Percentiles rank a stretch among this genome's conserved stretches.
Conservation (phyloP, 306 rosid genomes). For the Cucurbita ficifolia region DNA sequence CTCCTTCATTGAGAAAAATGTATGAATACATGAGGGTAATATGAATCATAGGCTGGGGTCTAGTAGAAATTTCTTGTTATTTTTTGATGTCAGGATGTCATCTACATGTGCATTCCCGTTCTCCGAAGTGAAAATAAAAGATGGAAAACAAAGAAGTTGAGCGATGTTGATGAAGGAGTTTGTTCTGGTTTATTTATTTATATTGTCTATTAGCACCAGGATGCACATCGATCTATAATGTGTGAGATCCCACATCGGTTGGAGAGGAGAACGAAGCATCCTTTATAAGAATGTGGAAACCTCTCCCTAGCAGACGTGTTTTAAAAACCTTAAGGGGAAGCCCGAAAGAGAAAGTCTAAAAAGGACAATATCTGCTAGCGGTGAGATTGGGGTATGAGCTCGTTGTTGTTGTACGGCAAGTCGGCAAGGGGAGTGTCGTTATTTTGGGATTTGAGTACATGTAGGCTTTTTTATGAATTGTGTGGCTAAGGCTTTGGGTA, state of each 20-base stretch:
- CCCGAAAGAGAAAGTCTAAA: too few species aligned
- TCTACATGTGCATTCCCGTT: neutral
- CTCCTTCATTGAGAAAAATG: neutral
- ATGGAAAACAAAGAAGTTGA: neutral
- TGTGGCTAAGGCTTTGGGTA: too few species aligned
- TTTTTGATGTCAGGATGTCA: neutral
- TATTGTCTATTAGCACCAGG: neutral
- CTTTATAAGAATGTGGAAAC: too few species aligned
- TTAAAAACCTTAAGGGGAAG: too few species aligned
- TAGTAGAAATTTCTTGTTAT: neutral
- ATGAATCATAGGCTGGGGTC: neutral
- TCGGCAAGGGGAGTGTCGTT: too few species aligned
- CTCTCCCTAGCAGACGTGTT: too few species aligned
- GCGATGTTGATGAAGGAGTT: neutral
- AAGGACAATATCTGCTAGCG: too few species aligned
- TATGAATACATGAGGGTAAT: neutral
- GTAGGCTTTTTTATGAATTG: too few species aligned
- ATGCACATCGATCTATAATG: neutral
- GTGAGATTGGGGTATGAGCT: too few species aligned
- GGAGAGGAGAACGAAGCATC: too few species aligned
- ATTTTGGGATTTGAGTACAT: too few species aligned
- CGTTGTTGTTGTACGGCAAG: too few species aligned
- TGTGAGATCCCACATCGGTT: neutral
- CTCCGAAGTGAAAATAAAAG: neutral
- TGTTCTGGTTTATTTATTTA: neutral